Conservation (phyloP, 2,329 filamentous ascomycete genomes). For the Paecilomyces dactylethromorphus region DNA sequence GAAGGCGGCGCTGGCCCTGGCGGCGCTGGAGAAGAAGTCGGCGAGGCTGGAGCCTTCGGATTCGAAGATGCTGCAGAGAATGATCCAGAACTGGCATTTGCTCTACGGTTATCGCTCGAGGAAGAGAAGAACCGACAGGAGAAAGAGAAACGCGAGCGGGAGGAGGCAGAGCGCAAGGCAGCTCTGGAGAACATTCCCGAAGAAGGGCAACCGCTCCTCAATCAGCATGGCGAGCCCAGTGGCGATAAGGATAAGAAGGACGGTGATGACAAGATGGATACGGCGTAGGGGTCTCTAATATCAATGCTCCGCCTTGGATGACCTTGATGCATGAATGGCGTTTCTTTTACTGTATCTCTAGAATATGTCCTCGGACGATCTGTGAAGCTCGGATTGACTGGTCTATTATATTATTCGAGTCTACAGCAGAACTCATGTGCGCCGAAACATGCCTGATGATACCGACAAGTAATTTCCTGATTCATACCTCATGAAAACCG, state of each 20-base stretch:
- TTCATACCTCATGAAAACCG: neutral
- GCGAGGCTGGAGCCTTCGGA: constrained; percentile 53
- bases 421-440: neutral
- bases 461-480: neutral
- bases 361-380: neutral
- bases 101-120: constrained; percentile 94
- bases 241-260: constrained; percentile 50
- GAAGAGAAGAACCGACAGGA: constrained; percentile 94
- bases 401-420: constrained; percentile 12
- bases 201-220: constrained; percentile 61
- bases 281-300: constrained; percentile 51
- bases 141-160: constrained; percentile 71
- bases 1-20: constrained; percentile 55
- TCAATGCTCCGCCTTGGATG: constrained; percentile 16
- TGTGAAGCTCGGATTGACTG: neutral
- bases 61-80: constrained; percentile 77
- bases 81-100: constrained; percentile 89
- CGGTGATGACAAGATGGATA: constrained; percentile 81
- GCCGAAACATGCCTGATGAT: neutral
- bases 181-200: constrained; percentile 77
- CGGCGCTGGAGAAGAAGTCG: constrained; percentile 42
- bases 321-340: constrained; percentile 25
- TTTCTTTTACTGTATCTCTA: constrained; percentile 15
- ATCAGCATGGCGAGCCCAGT: constrained; percentile 59
- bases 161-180: constrained; percentile 64